phyloP scores from a whole-genome alignment of 176 grass and related monocot genomes.

The Eleusine indica region DNA sequence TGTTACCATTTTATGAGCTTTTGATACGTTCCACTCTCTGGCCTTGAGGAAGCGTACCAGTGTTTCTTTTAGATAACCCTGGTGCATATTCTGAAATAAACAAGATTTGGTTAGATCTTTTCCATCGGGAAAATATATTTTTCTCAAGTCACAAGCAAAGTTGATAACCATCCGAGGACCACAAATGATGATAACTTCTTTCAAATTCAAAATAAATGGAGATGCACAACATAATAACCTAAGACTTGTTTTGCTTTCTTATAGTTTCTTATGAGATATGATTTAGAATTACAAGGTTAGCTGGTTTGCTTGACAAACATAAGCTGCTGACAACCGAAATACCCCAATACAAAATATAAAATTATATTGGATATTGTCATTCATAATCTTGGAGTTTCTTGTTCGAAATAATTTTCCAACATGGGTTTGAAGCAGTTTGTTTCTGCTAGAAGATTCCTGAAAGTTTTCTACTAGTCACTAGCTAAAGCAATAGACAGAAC shows the following conservation, averaged over 20 bases:
- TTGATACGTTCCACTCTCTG: constrained; percentile 79
- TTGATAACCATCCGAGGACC: neutral
- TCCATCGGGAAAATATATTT: neutral
- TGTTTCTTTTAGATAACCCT: constrained; percentile 81
- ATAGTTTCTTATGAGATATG: neutral
- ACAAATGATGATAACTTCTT: neutral
- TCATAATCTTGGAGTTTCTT: constrained; percentile 15
- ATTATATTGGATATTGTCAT: neutral
- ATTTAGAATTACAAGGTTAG: neutral
- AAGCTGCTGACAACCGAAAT: neutral
- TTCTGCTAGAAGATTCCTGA: constrained; percentile 10
- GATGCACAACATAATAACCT: constrained; percentile 2
- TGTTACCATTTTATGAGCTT: constrained; percentile 97
- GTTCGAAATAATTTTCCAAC: constrained; percentile 2
- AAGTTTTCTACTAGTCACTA: neutral
- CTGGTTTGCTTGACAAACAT: neutral
- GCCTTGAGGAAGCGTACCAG: constrained; percentile 86
- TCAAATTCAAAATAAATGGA: neutral
- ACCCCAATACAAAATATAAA: constrained; percentile 20
- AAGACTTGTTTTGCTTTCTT: constrained; percentile 1
- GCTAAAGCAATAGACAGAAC: constrained; percentile 20
- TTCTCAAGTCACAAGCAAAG: constrained; percentile 15
- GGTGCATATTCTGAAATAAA: constrained; percentile 84
- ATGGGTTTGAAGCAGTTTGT: neutral
- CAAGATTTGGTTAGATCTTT: constrained; percentile 4